Base-by-base conservation (phyloP, 1,284 basidiomycete species). In the Fomitopsis pinicola region DNA sequence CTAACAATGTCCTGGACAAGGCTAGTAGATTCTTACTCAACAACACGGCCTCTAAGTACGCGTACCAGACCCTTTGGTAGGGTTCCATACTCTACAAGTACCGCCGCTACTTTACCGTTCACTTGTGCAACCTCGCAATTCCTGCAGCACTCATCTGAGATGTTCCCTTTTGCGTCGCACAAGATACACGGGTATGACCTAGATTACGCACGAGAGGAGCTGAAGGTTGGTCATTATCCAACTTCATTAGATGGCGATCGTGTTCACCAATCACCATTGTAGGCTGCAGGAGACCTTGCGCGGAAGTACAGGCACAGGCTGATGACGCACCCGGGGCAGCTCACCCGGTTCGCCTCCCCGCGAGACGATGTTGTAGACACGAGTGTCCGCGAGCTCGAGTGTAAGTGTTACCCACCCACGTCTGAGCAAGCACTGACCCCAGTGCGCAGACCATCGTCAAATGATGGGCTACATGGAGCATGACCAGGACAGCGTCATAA, bases 111-210 rank as follows among this genome's bases (percentile, higher is more conserved):
- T 22, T 22, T 22, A 22, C 22, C 22, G 22, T 22, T 22, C 1
- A 22, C 22, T 22, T 2, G 22, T 22, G 22, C 22, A 22, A 22
- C 22, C 22, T 22, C 22, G 2, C 22, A 22, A 22, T 22, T 22
- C 22, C 22, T 22, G 22, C 22, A 22, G 22, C 22, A 22, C 67
- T 95, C 94, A 0, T 92, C 90, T 4, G 92, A 95, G 66, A 89
- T 97, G 82, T 96, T 97, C 72, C 94, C 95, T 1, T 97, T 92
- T 68, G 94, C 94, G 0, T 92, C 91, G 2, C 95, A 97, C 68
- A 80, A 78, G 10, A 81, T 80, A 44, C 86, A 94, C 67, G 94
- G 94, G 0, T 97, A 97, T 73, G 82, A 85, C 28, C 80, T 97
- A 35, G 81, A 84, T 26, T 92, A 89, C 62, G 88, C 86, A 12